Evolutionary conservation across 2,329 filamentous ascomycete genomes (phyloP).

Genomic region (Xylaria sp.): DNA sequence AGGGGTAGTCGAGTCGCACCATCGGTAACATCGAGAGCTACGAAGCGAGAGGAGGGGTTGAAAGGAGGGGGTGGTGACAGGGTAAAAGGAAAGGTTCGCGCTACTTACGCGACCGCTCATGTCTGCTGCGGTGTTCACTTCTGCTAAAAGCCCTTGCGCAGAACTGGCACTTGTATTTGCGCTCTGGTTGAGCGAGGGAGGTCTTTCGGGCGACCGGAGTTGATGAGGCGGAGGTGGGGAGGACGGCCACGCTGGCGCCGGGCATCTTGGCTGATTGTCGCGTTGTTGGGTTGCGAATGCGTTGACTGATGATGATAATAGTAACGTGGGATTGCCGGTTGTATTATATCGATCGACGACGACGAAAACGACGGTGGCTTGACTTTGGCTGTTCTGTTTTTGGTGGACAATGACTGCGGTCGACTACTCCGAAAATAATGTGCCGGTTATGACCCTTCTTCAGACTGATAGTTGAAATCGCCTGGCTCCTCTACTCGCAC

Average conservation of each 20-base stretch:
- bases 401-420: conserved; percentile 43
- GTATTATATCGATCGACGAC: conserved; percentile 40
- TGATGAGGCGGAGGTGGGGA: conserved; percentile 70
- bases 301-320: conserved; percentile 32
- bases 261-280: conserved; percentile 68
- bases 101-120: conserved; percentile 96
- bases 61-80: conserved; percentile 33
- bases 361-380: conserved; percentile 31
- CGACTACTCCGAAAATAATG: conserved; percentile 44
- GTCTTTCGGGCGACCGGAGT: conserved; percentile 80
- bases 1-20: conserved; percentile 39
- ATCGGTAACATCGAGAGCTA: conserved; percentile 32
- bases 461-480: conserved; percentile 71
- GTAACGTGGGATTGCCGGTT: conserved; percentile 20
- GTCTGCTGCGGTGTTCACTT: conserved; percentile 95
- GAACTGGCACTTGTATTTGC: conserved; percentile 99
- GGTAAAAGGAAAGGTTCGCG: conserved; percentile 34
- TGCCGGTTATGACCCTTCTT: conserved; percentile 50
- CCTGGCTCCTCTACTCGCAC: conserved; percentile 67
- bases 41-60: conserved; percentile 44
- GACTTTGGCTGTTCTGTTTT: conserved; percentile 29
- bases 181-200: conserved; percentile 79
- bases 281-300: conserved; percentile 39
- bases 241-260: conserved; percentile 74
- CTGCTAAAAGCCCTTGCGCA: conserved; percentile 97